Conservation (phyloP, 2,329 filamentous ascomycete genomes). For the Ambrosiella beaveri region DNA sequence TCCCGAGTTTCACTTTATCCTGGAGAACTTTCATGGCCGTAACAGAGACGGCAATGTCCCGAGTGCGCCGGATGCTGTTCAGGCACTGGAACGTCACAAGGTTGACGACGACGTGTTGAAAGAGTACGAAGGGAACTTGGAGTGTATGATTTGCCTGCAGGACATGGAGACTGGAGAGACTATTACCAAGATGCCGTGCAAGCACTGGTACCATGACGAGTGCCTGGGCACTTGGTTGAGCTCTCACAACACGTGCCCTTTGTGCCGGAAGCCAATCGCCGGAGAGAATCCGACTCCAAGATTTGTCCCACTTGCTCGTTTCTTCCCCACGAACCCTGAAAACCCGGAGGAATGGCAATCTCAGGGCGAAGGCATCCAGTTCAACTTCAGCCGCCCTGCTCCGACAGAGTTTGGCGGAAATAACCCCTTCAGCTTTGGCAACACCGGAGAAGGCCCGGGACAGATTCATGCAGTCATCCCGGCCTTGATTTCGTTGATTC, state of each 20-base stretch:
- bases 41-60: conserved; percentile 64
- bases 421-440: no score
- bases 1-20: conserved; percentile 50
- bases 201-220: conserved; percentile 79
- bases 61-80: conserved; percentile 58
- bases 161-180: conserved; percentile 55
- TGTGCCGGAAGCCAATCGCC: conserved; percentile 48
- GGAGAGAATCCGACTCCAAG: not conserved
- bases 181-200: conserved; percentile 66
- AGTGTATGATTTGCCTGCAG: conserved; percentile 94
- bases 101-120: conserved; percentile 51
- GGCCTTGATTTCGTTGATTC: no score
- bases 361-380: not conserved
- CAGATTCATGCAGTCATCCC: no score
- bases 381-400: no score
- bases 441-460: no score
- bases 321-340: not conserved
- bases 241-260: conserved; percentile 85
- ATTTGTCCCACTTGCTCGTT: not conserved
- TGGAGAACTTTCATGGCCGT: conserved; percentile 76
- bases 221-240: conserved; percentile 73
- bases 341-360: not conserved
- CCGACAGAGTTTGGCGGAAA: no score
- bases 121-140: conserved; percentile 28
- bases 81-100: conserved; percentile 51